Base-by-base conservation (phyloP, 2,329 filamentous ascomycete genomes). In the Parastagonospora nodorum region DNA sequence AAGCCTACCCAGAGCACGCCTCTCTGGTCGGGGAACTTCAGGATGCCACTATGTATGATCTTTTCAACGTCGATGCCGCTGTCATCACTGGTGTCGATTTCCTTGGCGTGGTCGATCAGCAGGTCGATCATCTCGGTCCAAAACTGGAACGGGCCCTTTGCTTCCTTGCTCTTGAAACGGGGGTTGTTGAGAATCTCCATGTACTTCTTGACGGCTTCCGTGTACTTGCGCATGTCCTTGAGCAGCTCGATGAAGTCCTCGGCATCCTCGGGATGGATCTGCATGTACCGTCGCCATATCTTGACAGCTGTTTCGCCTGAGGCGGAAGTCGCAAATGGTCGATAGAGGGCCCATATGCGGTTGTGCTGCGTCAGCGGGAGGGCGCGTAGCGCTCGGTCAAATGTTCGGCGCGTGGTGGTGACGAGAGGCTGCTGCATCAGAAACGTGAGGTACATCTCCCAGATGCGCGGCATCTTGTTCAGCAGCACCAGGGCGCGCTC, bases 51-150 rank as follows among this genome's bases (percentile, higher is more conserved):
- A 61, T 91, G 85, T 59, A 99, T 89, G 66, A 99, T 97, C 53
- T 86, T 85, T 68, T 97, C 92, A 15, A 96, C 92, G 66, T 96
- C 87, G 63, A 97, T 91, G 29, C 90, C 92, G 12, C 84, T 84
- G 64, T 93, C 89, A 57, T 90, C 84, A 11, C 88, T 87, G 5
- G 90, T 89, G 65, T 94, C 85, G 42, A 99, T 86, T 36, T 95
- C 85, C 63, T 88, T 88, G 4, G 94, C 94, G 72, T 96, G 91
- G 52, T 89, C 89, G 37, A 99, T 95, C 39, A 99, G 80, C 58
- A 97, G 74, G 67, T 99, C 94, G 31, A 97, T 87, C 90, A 99
- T 95, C 72, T 99, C 94, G 57, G 86, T 94, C 94, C 94, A 99
- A 42, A 99, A 82, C 74, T 99, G 92, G 71, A 96, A 99, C 56